These are phyloP conservation scores for Ogataea populi-albae DNA, from an alignment of 805 yeast species.

Conservation along the genomic window DNA sequence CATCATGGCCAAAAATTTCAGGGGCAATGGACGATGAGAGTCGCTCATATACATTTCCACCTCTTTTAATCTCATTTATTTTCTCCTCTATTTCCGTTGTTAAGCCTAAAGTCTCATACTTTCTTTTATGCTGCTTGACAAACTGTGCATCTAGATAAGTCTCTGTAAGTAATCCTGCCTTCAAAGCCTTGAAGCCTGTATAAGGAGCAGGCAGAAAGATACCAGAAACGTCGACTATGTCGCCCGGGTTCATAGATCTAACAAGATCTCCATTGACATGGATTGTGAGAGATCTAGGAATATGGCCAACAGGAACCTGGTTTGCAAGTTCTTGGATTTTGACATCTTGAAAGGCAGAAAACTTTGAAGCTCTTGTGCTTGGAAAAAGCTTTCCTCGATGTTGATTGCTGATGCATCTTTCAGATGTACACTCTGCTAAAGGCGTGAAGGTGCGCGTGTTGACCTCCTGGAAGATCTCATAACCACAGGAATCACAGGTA, in stretches of 20 bases:
- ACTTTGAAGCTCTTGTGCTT: constrained; percentile 94
- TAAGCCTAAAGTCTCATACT: constrained; percentile 64
- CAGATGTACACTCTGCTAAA: constrained; percentile 80
- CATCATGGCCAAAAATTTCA: constrained; percentile 91
- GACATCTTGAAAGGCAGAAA: constrained; percentile 92
- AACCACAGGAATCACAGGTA: constrained; percentile 97
- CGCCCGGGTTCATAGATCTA: constrained; percentile 88
- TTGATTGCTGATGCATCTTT: constrained; percentile 72
- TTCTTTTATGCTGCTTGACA: constrained; percentile 83
- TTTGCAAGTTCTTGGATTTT: constrained; percentile 90
- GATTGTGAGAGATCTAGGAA: constrained; percentile 81
- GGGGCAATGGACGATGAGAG: constrained; percentile 93
- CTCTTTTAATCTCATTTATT: constrained; percentile 51
- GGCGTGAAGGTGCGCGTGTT: constrained; percentile 82
- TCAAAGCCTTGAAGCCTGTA: constrained; percentile 89
- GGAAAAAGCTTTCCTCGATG: constrained; percentile 86
- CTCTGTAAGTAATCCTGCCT: constrained; percentile 92
- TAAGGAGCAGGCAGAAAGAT: constrained; percentile 91
- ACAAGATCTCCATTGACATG: constrained; percentile 93
- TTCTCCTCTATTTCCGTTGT: constrained; percentile 54
- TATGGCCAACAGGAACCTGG: constrained; percentile 98
- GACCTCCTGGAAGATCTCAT: constrained; percentile 94
- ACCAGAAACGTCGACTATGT: constrained; percentile 89
- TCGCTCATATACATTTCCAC: constrained; percentile 74
- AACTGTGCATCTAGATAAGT: constrained; percentile 88